These are phyloP conservation scores for Candida tibetensis DNA, from an alignment of 805 yeast species.

Conservation along the genomic window DNA sequence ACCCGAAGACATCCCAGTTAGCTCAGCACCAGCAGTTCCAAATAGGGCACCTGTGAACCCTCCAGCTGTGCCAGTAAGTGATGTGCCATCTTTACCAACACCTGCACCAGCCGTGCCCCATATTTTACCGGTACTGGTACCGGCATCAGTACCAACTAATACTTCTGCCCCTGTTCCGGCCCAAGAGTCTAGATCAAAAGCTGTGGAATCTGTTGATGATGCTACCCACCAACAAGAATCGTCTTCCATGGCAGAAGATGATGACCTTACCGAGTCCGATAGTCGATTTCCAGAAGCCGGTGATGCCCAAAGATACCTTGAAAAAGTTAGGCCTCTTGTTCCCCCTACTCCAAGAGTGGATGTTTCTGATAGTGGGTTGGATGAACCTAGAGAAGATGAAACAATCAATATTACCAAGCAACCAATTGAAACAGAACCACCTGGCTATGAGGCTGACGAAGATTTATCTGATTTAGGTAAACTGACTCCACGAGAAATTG, in stretches of 20 bases:
- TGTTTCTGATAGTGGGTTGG: slow-evolving; percentile 13
- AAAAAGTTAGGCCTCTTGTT: slow-evolving; percentile 6
- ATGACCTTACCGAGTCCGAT: slow-evolving; percentile 20
- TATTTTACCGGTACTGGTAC: background rate
- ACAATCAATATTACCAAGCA: slow-evolving; percentile 12
- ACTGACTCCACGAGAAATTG: background rate
- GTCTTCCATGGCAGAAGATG: slow-evolving; percentile 21
- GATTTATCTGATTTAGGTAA: slow-evolving; percentile 32
- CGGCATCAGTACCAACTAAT: background rate
- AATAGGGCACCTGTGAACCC: background rate
- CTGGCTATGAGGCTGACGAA: slow-evolving; percentile 75
- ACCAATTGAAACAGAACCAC: slow-evolving; percentile 28
- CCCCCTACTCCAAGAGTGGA: slow-evolving; percentile 5
- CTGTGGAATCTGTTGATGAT: background rate
- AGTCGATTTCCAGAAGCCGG: slow-evolving; percentile 13
- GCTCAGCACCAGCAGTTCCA: no score
- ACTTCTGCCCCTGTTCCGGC: slow-evolving; percentile 3
- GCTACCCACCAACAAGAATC: slow-evolving; percentile 6
- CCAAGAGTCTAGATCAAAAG: background rate
- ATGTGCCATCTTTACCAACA: background rate
- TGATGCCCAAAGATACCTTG: slow-evolving; percentile 5
- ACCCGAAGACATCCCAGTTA: background rate
- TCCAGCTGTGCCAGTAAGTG: background rate
- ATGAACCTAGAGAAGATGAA: slow-evolving; percentile 9
- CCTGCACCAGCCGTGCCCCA: background rate